Percentiles rank a stretch among this genome's conserved stretches.
These are phyloP conservation scores for Discostella stelligera DNA, from an alignment of 352 stramenopile species.

Conservation along the genomic window DNA sequence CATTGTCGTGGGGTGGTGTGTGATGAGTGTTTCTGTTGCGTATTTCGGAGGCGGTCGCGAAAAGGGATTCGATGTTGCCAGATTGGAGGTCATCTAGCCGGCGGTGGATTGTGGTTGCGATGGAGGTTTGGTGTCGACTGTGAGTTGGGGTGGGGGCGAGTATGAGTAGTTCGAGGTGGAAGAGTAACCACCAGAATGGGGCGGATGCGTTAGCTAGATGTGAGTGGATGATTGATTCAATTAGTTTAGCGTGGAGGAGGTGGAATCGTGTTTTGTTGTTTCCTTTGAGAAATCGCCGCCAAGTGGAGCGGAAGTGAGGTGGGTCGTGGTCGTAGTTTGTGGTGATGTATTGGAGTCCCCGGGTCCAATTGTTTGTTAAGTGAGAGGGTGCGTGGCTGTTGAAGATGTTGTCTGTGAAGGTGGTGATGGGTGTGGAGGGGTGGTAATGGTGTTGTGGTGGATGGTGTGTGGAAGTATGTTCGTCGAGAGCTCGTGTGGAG, in stretches of 20 bases:
- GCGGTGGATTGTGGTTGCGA: not conserved
- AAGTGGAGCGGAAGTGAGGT: constrained; percentile 7
- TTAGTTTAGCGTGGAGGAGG: not conserved
- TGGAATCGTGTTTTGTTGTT: not conserved
- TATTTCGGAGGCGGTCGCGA: not conserved
- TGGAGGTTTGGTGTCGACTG: not conserved
- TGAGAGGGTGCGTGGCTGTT: not conserved
- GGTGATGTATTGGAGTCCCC: not conserved
- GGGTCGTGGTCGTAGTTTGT: not conserved
- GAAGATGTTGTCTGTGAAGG: not conserved
- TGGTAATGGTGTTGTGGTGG: not conserved
- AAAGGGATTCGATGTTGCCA: not conserved
- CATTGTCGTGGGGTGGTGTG: not conserved
- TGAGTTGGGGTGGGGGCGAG: not conserved
- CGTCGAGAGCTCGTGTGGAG: not conserved
- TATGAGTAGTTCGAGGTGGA: constrained; percentile 8
- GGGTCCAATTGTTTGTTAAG: not conserved
- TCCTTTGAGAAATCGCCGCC: not conserved
- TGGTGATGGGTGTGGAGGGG: not conserved
- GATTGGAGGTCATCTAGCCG: not conserved
- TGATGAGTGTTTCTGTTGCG: not conserved
- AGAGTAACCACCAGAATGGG: constrained; percentile 16
- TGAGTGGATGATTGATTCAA: not conserved
- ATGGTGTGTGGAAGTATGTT: not conserved
- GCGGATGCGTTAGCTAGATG: not conserved